A percentile compares a stretch with the other conserved stretches of the same genome.
phyloP scores from a whole-genome alignment of 2,329 filamentous ascomycete species.

The Colletotrichum coccodes region DNA sequence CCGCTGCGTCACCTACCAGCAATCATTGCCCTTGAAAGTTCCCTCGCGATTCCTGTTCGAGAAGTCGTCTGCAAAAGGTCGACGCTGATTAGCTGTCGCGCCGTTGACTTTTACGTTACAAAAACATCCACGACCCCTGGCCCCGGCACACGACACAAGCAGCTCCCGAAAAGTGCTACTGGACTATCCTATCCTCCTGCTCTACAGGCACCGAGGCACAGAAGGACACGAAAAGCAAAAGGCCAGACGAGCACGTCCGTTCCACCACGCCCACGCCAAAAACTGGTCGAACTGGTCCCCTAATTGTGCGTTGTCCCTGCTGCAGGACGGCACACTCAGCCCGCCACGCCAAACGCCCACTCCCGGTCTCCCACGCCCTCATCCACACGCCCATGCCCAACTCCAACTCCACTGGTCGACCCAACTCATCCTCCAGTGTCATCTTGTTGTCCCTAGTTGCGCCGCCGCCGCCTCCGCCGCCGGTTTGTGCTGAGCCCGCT shows the following conservation, averaged over 20 bases:
- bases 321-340: not conserved
- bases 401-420: conserved; percentile 11
- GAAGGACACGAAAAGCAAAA: conserved; percentile 2
- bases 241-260: conserved; percentile 32
- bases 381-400: not conserved
- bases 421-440: conserved; percentile 5
- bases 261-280: conserved; percentile 6
- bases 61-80: conserved; percentile 15
- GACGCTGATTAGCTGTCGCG: conserved; percentile 27
- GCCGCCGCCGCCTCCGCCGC: not conserved
- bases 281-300: conserved; percentile 29
- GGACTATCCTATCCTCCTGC: not conserved
- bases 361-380: not conserved
- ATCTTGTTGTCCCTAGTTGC: conserved; percentile 13
- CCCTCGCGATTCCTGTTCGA: conserved; percentile 18
- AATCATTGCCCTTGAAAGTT: conserved; percentile 16
- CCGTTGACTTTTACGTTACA: conserved; percentile 30
- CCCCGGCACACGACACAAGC: conserved; percentile 26
- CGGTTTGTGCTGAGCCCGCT: not conserved
- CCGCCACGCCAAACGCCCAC: conserved; percentile 10
- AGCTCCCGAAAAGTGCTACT: not conserved
- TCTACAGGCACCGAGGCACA: not conserved
- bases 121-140: conserved; percentile 28
- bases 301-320: conserved; percentile 16
- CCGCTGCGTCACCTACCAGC: conserved; percentile 25